phyloP scores from a whole-genome alignment of 139 green algal species.

The Chlamydomonas incerta region DNA sequence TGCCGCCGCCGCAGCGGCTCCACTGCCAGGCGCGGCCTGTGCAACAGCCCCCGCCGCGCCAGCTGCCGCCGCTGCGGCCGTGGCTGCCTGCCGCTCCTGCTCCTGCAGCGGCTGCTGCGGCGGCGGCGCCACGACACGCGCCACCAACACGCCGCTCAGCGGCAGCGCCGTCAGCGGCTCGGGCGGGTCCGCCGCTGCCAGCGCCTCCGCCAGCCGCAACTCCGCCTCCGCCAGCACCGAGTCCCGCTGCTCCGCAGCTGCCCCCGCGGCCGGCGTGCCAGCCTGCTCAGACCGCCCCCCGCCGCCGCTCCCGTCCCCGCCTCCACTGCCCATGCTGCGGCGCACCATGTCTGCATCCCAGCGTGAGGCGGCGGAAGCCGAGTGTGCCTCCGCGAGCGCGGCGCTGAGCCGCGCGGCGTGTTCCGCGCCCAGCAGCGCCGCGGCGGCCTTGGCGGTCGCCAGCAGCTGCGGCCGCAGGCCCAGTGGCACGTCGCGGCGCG shows the following conservation, averaged over 20 bases:
- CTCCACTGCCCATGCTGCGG: not conserved
- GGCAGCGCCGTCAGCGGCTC: conserved; percentile 25
- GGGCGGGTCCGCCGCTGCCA: not conserved
- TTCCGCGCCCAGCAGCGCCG: not conserved
- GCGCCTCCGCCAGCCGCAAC: not conserved
- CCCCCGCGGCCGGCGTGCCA: not conserved
- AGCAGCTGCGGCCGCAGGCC: conserved; percentile 25
- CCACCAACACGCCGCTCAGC: conserved; percentile 31
- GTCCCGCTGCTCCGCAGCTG: not conserved
- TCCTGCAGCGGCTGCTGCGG: not conserved
- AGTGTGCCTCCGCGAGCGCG: not conserved
- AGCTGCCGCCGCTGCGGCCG: not conserved
- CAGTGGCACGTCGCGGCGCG: not conserved
- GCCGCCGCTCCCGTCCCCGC: too few species aligned
- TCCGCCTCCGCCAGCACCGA: not conserved
- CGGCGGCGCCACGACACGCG: conserved; percentile 3
- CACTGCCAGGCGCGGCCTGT: too few species aligned
- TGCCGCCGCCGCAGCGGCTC: too few species aligned
- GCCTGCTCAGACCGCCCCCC: too few species aligned
- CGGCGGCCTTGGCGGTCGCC: not conserved
- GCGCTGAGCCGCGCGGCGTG: not conserved
- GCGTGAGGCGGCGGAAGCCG: not conserved
- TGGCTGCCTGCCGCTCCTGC: not conserved
- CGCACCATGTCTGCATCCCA: too few species aligned
- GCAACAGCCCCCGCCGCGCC: not conserved